phyloP scores from a whole-genome alignment of 2,329 filamentous ascomycete species.

The Myriosclerotinia curreyana region DNA sequence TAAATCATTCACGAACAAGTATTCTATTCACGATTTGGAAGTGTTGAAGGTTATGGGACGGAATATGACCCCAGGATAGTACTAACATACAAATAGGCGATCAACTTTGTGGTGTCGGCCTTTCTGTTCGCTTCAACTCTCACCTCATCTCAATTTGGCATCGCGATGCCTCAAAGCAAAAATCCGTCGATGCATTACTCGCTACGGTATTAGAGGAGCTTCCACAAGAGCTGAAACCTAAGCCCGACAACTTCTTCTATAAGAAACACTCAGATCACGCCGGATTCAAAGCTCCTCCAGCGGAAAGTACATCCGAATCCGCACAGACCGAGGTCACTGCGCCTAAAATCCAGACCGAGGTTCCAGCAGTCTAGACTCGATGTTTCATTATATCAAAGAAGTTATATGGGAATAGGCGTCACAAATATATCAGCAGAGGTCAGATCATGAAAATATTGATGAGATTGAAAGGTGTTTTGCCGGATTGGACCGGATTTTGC shows the following conservation, averaged over 20 bases:
- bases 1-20: background rate
- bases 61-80: background rate
- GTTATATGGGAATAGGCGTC: conserved; percentile 14
- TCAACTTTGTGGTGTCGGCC: conserved; percentile 85
- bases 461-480: conserved; percentile 16
- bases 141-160: conserved; percentile 93
- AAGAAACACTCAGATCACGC: conserved; percentile 88
- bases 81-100: conserved; percentile 53
- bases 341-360: conserved; percentile 26
- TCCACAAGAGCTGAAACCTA: conserved; percentile 68
- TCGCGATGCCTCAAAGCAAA: conserved; percentile 76
- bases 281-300: conserved; percentile 65
- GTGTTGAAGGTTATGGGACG: background rate
- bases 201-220: conserved; percentile 71
- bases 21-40: background rate
- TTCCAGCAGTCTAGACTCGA: conserved; percentile 23
- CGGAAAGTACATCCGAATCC: conserved; percentile 24
- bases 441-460: conserved; percentile 18
- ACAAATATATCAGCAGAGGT: conserved; percentile 8
- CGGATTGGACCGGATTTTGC: conserved; percentile 25
- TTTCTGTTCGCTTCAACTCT: conserved; percentile 84
- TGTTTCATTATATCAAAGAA: conserved; percentile 13
- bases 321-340: conserved; percentile 27
- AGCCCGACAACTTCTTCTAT: conserved; percentile 73
- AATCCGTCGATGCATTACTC: conserved; percentile 72